Base-by-base conservation (phyloP, 1,284 basidiomycete genomes). In the Meira nashicola region DNA sequence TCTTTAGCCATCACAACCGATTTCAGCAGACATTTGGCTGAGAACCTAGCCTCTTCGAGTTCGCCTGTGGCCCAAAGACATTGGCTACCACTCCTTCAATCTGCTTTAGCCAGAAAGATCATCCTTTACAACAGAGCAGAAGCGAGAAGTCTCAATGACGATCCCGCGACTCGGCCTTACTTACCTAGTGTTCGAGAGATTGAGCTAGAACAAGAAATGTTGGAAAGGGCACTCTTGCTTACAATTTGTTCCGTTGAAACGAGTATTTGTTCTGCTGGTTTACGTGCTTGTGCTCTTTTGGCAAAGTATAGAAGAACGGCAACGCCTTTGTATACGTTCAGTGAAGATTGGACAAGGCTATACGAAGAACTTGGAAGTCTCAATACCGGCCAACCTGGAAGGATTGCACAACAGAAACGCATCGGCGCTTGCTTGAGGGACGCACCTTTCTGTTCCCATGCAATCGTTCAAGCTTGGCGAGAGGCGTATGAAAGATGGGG, bases 401-500 rank as follows among this genome's bases (percentile, higher is more conserved):
- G 89, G 23, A 82, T 89, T 41, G 86, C 84, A 7, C 86, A 89
- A 74, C 89, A 92, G 80, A 91, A 88, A 77, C 84, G 88, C 2
- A 84, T 90, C 23, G 82, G 90, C 11, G 87, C 86, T 72, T 79
- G 89, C 40, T 76, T 90, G 57, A 84, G 88, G 4, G 79, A 85
- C 57, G 82, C 89, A 48, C 82, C 85, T 1, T 82, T 83, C 17
- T 85, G 87, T 9, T 84, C 84, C 25, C 83, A 85, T 0, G 83
- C 85, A 10, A 85, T 88, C 66, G 81, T 88, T 50, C 86, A 86
- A 2, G 86, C 89, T 1, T 92, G 90, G 90, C 82, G 87, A 65
- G 88, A 90, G 73, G 87, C 86, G 58, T 90, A 87, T 76, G 85
- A 82, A 79, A 80, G 86, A 57, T 88, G 87, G 86, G 79, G 81